Evolutionary conservation across 2,329 filamentous ascomycete species (phyloP).

Genomic region (Neocatenulostroma microsporum): DNA sequence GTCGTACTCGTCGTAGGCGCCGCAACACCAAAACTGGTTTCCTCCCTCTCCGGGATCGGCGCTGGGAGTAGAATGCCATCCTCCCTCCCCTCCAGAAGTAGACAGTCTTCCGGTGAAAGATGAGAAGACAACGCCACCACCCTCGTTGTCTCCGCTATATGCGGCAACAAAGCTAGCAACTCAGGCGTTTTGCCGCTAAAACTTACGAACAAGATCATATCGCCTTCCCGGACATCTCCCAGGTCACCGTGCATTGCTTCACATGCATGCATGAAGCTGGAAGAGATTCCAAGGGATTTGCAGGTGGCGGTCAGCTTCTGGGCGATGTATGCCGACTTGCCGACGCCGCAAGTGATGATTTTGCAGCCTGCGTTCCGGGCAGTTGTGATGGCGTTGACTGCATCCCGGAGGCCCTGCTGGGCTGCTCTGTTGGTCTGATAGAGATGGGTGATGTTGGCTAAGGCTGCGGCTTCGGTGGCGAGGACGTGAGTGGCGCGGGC

Average conservation of each 20-base stretch:
- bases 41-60: conserved; percentile 75
- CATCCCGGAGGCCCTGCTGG: conserved; percentile 59
- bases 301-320: conserved; percentile 87
- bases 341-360: conserved; percentile 76
- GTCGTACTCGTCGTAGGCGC: conserved; percentile 90
- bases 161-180: conserved; percentile 66
- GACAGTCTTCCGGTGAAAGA: conserved; percentile 57
- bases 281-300: conserved; percentile 75
- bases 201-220: conserved; percentile 78
- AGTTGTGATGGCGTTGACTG: conserved; percentile 61
- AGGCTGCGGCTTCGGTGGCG: conserved; percentile 69
- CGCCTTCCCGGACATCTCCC: conserved; percentile 64
- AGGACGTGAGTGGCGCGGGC: conserved; percentile 68
- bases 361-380: conserved; percentile 61
- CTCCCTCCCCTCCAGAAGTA: conserved; percentile 21
- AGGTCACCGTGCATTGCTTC: conserved; percentile 91
- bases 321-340: conserved; percentile 87
- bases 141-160: conserved; percentile 60
- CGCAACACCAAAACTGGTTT: conserved; percentile 70
- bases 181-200: conserved; percentile 86
- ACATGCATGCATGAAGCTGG: conserved; percentile 79
- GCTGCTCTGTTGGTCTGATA: conserved; percentile 65
- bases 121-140: conserved; percentile 75
- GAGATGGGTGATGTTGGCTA: conserved; percentile 64
- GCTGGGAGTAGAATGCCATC: conserved; percentile 65